Evolutionary conservation across 1,284 basidiomycete genomes (phyloP), one percentile per base, ranked within the genome.

Genomic region (Fomitiporia mediterranea): DNA sequence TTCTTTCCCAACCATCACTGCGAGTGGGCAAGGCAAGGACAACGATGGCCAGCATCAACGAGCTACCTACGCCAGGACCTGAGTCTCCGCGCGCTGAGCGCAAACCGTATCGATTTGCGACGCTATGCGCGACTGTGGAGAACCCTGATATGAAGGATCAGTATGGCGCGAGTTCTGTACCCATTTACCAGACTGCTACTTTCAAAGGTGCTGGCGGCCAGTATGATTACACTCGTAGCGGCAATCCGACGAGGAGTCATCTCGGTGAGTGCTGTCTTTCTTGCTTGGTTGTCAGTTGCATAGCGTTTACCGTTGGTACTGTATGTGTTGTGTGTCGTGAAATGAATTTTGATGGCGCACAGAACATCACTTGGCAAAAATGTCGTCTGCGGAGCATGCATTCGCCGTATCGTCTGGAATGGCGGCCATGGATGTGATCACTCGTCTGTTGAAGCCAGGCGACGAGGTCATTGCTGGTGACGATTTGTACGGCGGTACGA

Each of bases 401-500:
- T 94, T 96, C 68, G 84, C 89, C 23, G 93, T 99, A 5, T 91
- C 92, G 6, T 96, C 94, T 7, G 97, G 97, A 58, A 99, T 99
- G 97, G 95, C 96, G 15, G 94, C 94, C 15, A 81, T 99, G 52
- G 97, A 99, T 69, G 84, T 96, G 55, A 98, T 99, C 65, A 83
- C 98, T 43, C 88, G 97, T 44, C 70, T 98, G 37, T 84, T 99
- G 64, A 96, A 95, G 73, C 93, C 96, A 1, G 93, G 93, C 21
- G 90, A 95, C 71, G 90, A 94, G 67, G 84, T 99, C 62, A 89
- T 99, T 63, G 95, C 97, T 2, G 96, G 96, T 38, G 93, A 98
- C 70, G 97, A 99, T 70, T 76, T 99, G 40, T 99, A 99, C 71
- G 97, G 97, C 39, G 97, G 97, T 19, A 98, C 97, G 21, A 96